These are phyloP conservation scores for Cercospora janseana DNA, from an alignment of 2,329 filamentous ascomycete genomes.

Conservation along the genomic window DNA sequence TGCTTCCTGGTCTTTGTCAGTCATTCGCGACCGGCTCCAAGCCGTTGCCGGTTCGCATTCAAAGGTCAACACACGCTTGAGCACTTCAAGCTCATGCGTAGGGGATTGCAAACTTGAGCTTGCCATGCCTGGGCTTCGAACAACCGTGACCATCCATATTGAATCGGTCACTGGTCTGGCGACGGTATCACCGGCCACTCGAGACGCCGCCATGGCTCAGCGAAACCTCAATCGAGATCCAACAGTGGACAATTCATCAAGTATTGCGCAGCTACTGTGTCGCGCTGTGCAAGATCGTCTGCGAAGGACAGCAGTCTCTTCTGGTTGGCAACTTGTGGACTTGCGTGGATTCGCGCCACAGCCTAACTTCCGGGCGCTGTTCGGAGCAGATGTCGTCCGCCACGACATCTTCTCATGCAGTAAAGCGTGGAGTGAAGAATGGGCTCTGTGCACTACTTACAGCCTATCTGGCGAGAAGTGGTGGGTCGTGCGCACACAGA, in stretches of 20 bases:
- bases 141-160: constrained; percentile 60
- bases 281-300: constrained; percentile 57
- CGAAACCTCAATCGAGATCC: constrained; percentile 61
- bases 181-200: constrained; percentile 59
- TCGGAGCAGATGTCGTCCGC: constrained; percentile 63
- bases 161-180: constrained; percentile 78
- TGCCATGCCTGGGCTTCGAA: constrained; percentile 64
- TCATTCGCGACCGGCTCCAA: constrained; percentile 61
- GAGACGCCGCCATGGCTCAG: constrained; percentile 54
- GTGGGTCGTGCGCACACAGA: constrained; percentile 70
- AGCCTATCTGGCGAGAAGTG: constrained; percentile 72
- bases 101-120: constrained; percentile 66
- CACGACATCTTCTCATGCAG: constrained; percentile 65
- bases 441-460: constrained; percentile 70
- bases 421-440: constrained; percentile 66
- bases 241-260: constrained; percentile 36
- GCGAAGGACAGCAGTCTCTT: constrained; percentile 57
- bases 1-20: constrained; percentile 67
- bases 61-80: constrained; percentile 43
- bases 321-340: constrained; percentile 62
- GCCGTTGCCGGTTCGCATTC: constrained; percentile 35
- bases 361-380: constrained; percentile 60
- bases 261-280: constrained; percentile 17
- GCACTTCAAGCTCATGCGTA: constrained; percentile 60
- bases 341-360: constrained; percentile 30